Evolutionary conservation across 2,329 filamentous ascomycete genomes (phyloP).

Genomic region (Hyphodiscus sp.): DNA sequence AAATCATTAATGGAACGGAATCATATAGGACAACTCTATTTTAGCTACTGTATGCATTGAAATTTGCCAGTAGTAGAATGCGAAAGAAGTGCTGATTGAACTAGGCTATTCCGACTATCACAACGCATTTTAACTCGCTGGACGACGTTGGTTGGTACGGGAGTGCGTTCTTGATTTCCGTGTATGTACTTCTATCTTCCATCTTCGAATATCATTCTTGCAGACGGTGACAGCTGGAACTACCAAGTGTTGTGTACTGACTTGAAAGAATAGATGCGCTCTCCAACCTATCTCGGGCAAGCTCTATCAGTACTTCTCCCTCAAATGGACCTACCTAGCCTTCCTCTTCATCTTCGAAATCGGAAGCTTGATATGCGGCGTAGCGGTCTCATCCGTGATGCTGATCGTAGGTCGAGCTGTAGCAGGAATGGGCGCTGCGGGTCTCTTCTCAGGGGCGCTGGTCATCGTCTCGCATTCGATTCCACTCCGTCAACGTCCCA

Average conservation of each 20-base stretch:
- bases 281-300: constrained; percentile 22
- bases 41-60: constrained; percentile 11
- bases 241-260: neutral
- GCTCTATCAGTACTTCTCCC: constrained; percentile 25
- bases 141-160: constrained; percentile 34
- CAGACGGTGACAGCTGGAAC: neutral
- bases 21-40: constrained; percentile 17
- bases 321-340: constrained; percentile 24
- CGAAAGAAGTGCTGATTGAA: no score
- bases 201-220: neutral
- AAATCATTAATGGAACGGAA: no score
- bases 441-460: constrained; percentile 27
- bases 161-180: constrained; percentile 27
- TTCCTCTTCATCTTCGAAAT: constrained; percentile 28
- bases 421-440: constrained; percentile 26
- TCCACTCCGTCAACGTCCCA: constrained; percentile 18
- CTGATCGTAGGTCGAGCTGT: constrained; percentile 29
- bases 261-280: constrained; percentile 10
- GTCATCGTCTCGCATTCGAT: constrained; percentile 24
- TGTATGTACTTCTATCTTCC: constrained; percentile 8
- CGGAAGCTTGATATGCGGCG: constrained; percentile 27
- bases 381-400: constrained; percentile 23
- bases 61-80: no score
- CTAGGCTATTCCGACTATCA: constrained; percentile 34
- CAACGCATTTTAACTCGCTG: constrained; percentile 30